These are phyloP conservation scores for Avena insularis DNA, from an alignment of 176 grass and related monocot genomes.

Conservation along the genomic window DNA sequence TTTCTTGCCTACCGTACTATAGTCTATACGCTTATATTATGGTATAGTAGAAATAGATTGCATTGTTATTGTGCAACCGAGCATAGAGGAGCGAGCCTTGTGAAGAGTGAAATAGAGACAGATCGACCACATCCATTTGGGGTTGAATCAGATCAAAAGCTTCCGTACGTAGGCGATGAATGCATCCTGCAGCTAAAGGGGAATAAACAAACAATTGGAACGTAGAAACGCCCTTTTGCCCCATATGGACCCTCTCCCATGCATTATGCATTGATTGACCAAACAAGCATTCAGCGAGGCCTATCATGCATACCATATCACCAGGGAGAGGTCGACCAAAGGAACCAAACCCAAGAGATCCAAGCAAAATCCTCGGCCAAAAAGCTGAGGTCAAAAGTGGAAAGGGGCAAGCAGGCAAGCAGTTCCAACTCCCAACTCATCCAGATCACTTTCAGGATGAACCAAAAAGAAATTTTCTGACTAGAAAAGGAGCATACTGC, in stretches of 20 bases:
- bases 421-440: constrained; percentile 40
- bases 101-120: neutral
- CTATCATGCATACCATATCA: neutral
- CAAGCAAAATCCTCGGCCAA: constrained; percentile 9
- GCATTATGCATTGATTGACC: constrained; percentile 14
- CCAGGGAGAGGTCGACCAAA: neutral
- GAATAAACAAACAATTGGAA: constrained; percentile 4
- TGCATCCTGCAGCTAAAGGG: constrained; percentile 26
- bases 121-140: constrained; percentile 4
- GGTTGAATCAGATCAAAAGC: constrained; percentile 23
- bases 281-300: neutral
- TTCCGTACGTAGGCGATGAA: neutral
- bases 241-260: constrained; percentile 29
- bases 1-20: no score
- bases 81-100: neutral
- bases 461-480: constrained; percentile 12
- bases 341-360: neutral
- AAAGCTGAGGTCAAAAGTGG: constrained; percentile 33
- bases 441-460: constrained; percentile 45
- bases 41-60: neutral
- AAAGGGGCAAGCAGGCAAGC: neutral
- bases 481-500: constrained; percentile 6
- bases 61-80: neutral
- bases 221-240: constrained; percentile 12
- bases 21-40: no score